These are phyloP conservation scores for Sistotremastrum niveocremeum DNA, from an alignment of 768 basidiomycete species.

Conservation along the genomic window DNA sequence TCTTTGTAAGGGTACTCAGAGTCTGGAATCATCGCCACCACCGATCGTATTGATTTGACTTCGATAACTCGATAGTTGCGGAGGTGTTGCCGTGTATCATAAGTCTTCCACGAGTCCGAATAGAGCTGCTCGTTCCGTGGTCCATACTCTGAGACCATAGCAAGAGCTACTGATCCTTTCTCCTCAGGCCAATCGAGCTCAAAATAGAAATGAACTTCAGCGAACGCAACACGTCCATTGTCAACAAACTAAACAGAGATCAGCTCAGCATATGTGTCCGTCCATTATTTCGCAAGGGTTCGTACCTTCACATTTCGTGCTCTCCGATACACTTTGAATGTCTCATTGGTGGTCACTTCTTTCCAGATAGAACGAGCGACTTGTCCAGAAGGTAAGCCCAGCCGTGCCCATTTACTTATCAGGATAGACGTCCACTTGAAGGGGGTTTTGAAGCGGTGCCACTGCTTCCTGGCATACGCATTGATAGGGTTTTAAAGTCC, in stretches of 20 bases:
- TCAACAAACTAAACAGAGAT: not conserved
- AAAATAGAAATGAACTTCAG: constrained; percentile 9
- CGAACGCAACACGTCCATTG: constrained; percentile 1
- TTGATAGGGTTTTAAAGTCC: no score
- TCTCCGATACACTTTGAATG: constrained; percentile 11
- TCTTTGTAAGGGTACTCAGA: no score
- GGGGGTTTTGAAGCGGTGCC: no score
- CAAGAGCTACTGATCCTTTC: no score
- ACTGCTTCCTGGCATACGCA: no score
- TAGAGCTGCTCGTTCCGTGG: not conserved
- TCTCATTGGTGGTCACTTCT: constrained; percentile 11
- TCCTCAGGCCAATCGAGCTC: no score
- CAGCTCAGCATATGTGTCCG: not conserved
- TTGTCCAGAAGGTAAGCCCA: constrained; percentile 25
- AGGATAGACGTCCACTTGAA: constrained; percentile 1
- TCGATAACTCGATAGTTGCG: not conserved
- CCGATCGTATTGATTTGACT: not conserved
- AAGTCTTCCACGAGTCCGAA: not conserved
- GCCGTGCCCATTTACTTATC: constrained; percentile 19
- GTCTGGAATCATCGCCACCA: constrained; percentile 3
- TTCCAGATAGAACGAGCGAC: constrained; percentile 20
- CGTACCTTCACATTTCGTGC: constrained; percentile 23
- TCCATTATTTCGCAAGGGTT: not conserved
- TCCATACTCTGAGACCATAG: constrained; percentile 4
- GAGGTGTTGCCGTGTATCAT: not conserved